phyloP scores from a whole-genome alignment of 2,329 filamentous ascomycete species.

The Calonectria pseudoreteaudii region DNA sequence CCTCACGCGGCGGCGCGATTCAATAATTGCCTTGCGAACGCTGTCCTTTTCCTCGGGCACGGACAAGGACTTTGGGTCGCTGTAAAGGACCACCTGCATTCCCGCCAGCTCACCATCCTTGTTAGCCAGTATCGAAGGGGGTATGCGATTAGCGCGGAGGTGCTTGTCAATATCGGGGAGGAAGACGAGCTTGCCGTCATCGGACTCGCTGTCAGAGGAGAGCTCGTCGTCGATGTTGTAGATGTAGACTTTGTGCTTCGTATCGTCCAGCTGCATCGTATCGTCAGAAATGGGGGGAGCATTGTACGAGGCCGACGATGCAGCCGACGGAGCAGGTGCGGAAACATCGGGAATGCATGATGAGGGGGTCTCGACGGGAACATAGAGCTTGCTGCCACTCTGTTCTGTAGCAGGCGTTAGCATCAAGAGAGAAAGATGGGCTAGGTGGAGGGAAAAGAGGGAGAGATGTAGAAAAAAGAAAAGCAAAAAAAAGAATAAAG shows the following conservation, averaged over 20 bases:
- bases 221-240: conserved; percentile 91
- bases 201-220: conserved; percentile 60
- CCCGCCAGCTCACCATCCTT: conserved; percentile 66
- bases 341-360: conserved; percentile 28
- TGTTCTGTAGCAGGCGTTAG: conserved; percentile 60
- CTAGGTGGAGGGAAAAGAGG: background rate
- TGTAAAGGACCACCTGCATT: conserved; percentile 87
- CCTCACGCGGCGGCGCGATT: conserved; percentile 77
- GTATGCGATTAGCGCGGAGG: conserved; percentile 76
- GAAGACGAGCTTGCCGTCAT: conserved; percentile 77
- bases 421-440: background rate
- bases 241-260: conserved; percentile 89
- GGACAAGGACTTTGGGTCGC: conserved; percentile 79
- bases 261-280: conserved; percentile 87
- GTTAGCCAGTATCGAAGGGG: conserved; percentile 73
- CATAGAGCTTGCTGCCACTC: conserved; percentile 73
- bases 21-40: conserved; percentile 85
- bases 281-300: conserved; percentile 57
- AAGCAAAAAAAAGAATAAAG: conserved; percentile 1
- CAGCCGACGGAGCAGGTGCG: conserved; percentile 14
- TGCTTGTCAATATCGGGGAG: conserved; percentile 88
- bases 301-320: conserved; percentile 20
- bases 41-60: conserved; percentile 81
- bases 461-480: conserved; percentile 1
- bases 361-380: conserved; percentile 67